These are phyloP conservation scores for Aspergillus ochraceus DNA, from an alignment of 2,329 filamentous ascomycete species.

Conservation along the genomic window DNA sequence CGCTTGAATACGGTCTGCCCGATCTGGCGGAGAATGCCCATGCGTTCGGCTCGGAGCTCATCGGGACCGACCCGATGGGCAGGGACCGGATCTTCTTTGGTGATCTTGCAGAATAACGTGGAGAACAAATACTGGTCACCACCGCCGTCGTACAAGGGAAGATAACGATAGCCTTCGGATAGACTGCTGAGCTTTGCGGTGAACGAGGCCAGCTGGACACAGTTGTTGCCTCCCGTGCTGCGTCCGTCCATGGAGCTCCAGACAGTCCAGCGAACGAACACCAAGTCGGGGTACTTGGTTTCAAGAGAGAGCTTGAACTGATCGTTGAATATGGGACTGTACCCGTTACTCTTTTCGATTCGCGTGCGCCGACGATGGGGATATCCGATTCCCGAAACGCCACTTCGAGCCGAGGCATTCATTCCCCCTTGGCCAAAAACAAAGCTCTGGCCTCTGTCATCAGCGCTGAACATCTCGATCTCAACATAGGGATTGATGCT, in stretches of 20 bases:
- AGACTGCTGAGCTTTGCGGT: constrained; percentile 89
- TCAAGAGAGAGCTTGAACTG: constrained; percentile 77
- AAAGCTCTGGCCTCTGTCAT: constrained; percentile 80
- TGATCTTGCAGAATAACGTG: constrained; percentile 87
- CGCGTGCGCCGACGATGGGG: constrained; percentile 77
- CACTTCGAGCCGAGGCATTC: constrained; percentile 64
- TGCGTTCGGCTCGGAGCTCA: constrained; percentile 41
- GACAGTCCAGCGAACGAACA: constrained; percentile 91
- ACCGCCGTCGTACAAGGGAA: constrained; percentile 83
- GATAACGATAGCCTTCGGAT: constrained; percentile 87
- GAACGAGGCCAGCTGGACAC: constrained; percentile 74
- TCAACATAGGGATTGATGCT: constrained; percentile 91
- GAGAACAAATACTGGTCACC: constrained; percentile 95
- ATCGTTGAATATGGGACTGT: constrained; percentile 85
- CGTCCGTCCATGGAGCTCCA: constrained; percentile 80
- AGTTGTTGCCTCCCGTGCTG: constrained; percentile 64
- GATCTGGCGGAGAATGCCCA: constrained; percentile 44
- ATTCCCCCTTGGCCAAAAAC: constrained; percentile 66
- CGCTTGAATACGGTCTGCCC: constrained; percentile 48
- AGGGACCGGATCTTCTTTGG: constrained; percentile 56
- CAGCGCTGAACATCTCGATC: constrained; percentile 90
- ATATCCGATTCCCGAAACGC: constrained; percentile 66
- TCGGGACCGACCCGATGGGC: constrained; percentile 41
- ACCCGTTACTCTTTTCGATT: constrained; percentile 83
- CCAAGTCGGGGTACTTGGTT: constrained; percentile 90